These are phyloP conservation scores for Hypoxylon subgilvum DNA, from an alignment of 495 filamentous ascomycete species.

Conservation along the genomic window DNA sequence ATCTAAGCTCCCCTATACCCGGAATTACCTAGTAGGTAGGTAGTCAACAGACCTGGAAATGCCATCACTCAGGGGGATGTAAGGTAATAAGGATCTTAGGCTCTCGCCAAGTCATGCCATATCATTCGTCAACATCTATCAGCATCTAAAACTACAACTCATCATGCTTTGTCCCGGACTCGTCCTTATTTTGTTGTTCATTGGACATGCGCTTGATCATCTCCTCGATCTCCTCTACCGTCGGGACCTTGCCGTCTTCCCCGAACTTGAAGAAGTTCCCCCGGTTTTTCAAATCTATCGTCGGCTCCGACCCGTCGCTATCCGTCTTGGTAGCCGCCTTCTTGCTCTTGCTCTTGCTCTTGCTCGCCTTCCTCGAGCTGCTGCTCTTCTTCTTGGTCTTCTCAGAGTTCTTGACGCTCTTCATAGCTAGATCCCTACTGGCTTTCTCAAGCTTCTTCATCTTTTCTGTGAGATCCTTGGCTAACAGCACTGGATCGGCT, in stretches of 20 bases:
- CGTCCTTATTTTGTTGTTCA: conserved; percentile 48
- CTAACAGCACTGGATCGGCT: conserved; percentile 72
- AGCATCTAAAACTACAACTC: conserved; percentile 52
- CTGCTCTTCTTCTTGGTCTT: conserved; percentile 58
- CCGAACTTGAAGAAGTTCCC: conserved; percentile 43
- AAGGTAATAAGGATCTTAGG: background rate
- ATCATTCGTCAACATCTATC: conserved; percentile 35
- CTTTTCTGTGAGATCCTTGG: conserved; percentile 68
- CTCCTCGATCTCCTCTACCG: conserved; percentile 55
- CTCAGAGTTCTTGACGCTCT: conserved; percentile 68
- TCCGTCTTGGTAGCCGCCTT: conserved; percentile 50
- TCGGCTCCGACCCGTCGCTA: conserved; percentile 44
- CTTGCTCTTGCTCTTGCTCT: conserved; percentile 48
- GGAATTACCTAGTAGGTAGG: no score
- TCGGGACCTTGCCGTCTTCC: conserved; percentile 49
- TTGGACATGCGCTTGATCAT: conserved; percentile 54
- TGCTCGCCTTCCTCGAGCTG: conserved; percentile 58
- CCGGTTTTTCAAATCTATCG: conserved; percentile 41
- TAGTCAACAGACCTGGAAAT: no score
- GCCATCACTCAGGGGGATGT: no score
- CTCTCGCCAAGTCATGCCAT: conserved; percentile 14
- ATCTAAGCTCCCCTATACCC: background rate
- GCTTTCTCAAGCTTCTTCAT: conserved; percentile 67
- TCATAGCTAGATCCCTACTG: conserved; percentile 72
- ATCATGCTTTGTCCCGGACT: conserved; percentile 50